Conservation (phyloP, 2,329 filamentous ascomycete genomes). For the Byssoonygena ceratinophila region DNA sequence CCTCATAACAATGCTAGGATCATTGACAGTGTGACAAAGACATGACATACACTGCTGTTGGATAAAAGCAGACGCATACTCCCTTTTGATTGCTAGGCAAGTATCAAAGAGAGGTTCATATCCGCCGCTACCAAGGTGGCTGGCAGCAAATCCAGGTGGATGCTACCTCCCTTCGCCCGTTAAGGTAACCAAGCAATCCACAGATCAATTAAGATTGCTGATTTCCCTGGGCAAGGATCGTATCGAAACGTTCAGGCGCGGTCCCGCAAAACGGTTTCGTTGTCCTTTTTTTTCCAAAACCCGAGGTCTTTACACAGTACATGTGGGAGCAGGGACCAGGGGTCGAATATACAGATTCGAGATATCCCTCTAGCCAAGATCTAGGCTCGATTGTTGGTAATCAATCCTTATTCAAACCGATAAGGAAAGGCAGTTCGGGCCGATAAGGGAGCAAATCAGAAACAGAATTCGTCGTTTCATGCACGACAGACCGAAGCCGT, state of each 20-base stretch:
- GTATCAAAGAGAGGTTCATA: background rate
- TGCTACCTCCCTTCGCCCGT: conserved; percentile 1
- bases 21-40: background rate
- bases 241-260: background rate
- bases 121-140: background rate
- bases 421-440: background rate
- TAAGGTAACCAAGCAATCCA: background rate
- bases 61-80: background rate
- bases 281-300: background rate
- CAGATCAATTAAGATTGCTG: background rate
- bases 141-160: background rate
- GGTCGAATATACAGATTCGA: background rate
- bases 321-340: background rate
- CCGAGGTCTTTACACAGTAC: background rate
- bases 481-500: background rate
- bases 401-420: background rate
- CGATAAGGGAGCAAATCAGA: background rate
- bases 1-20: background rate
- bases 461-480: background rate
- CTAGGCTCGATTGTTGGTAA: conserved; percentile 5
- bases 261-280: background rate
- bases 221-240: background rate
- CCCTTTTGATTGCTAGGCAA: background rate
- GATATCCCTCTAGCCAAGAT: background rate
- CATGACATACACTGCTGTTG: background rate